A percentile compares a stretch with the other conserved stretches of the same genome.
phyloP scores from a whole-genome alignment of 495 filamentous ascomycete genomes.

The Xylaria intraflava region DNA sequence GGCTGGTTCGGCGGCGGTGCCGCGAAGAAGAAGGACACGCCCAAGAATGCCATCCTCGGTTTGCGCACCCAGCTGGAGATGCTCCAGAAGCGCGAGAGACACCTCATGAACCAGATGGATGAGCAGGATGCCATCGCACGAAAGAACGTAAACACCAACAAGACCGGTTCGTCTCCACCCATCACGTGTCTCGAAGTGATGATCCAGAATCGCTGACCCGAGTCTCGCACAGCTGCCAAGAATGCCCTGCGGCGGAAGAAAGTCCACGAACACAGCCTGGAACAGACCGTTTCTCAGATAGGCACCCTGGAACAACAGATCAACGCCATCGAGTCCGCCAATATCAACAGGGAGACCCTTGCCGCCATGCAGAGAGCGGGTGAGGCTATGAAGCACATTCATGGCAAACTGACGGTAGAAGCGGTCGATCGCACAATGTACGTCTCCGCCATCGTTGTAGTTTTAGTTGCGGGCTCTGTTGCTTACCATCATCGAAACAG shows the following conservation, averaged over 20 bases:
- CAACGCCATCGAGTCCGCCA: slow-evolving; percentile 92
- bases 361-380: slow-evolving; percentile 87
- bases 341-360: slow-evolving; percentile 96
- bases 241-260: slow-evolving; percentile 94
- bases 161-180: slow-evolving; percentile 61
- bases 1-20: slow-evolving; percentile 78
- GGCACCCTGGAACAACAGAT: slow-evolving; percentile 91
- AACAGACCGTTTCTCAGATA: slow-evolving; percentile 84
- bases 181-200: slow-evolving; percentile 8
- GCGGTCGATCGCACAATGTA: slow-evolving; percentile 96
- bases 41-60: slow-evolving; percentile 92
- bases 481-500: slow-evolving; percentile 42
- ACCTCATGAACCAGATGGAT: slow-evolving; percentile 82
- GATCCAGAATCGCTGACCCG: background rate
- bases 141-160: slow-evolving; percentile 86
- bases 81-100: slow-evolving; percentile 93
- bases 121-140: slow-evolving; percentile 90
- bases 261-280: slow-evolving; percentile 79
- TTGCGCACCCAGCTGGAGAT: slow-evolving; percentile 88
- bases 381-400: slow-evolving; percentile 85
- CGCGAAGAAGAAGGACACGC: slow-evolving; percentile 80
- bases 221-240: slow-evolving; percentile 61
- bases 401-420: slow-evolving; percentile 81
- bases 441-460: slow-evolving; percentile 26
- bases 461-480: background rate